Evolutionary conservation across 2,329 filamentous ascomycete species (phyloP), one percentile per base, ranked within the genome.

Genomic region (Alternaria ventricosa): DNA sequence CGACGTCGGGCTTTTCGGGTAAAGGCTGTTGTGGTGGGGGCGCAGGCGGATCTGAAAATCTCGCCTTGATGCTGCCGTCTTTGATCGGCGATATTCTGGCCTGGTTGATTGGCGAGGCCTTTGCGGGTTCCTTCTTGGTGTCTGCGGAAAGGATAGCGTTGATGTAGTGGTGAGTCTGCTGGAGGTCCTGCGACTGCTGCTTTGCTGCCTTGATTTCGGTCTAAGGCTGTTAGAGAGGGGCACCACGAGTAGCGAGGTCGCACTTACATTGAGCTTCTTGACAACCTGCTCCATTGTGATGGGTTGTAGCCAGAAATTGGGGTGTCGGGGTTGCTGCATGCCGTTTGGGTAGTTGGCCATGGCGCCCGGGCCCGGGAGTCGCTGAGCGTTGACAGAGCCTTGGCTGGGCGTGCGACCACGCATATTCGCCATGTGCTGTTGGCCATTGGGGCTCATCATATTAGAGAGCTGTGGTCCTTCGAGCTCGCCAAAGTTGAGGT

Each of bases 211-310:
- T 93, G 87, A 98, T 93, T 82, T 99, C 96, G 74, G 89, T 87
- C 94, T 97, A 18, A 4, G 18, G 68, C 9, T 43, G 45, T 66
- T 62, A 71, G 75, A 76, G 65, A 41, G 23, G 23, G 13, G 18
- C 18, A 2, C 13, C 44, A 12, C 15, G 22, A 12, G 9, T 30
- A 15, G 28, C n/a, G 33, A 11, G 25, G 25, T 23, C 41, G 18
- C 6, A 87, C 89, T 84, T 84, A 94, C 92, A 76, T 92, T 91
- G 56, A 96, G 84, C 76, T 89, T 90, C 78, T 97, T 97, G 43
- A 97, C 91, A 60, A 99, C 94, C 72, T 97, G 93, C 78, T 99
- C 96, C 46, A 96, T 96, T 7, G 93, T 96, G 67, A 97, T 90
- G 0, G 94, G 93, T 7, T 92, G 92, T 60, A 96, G 84, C 89